These are phyloP conservation scores for Rubia peregrina DNA, from an alignment of 305 asterid species.

Conservation along the genomic window DNA sequence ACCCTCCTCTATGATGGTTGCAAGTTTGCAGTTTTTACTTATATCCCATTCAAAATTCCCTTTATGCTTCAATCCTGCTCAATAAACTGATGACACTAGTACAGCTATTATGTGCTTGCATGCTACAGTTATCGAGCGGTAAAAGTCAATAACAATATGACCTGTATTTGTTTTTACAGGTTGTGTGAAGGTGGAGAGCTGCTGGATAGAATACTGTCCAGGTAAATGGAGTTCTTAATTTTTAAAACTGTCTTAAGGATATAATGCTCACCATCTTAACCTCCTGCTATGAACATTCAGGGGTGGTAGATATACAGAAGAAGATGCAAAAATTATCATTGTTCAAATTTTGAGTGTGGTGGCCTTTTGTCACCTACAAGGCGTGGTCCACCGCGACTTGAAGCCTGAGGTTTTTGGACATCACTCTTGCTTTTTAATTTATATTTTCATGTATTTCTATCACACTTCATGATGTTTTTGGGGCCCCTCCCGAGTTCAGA, in stretches of 20 bases:
- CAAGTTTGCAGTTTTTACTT: neutral
- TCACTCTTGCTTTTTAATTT: constrained; percentile 6
- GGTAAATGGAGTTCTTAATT: constrained; percentile 36
- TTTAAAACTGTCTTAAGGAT: neutral
- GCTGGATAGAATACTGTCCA: constrained; percentile 71
- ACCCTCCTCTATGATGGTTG: neutral
- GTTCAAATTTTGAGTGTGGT: constrained; percentile 83
- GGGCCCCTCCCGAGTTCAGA: neutral
- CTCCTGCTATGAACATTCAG: constrained; percentile 36
- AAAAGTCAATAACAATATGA: constrained; percentile 4
- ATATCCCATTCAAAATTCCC: neutral
- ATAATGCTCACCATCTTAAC: neutral
- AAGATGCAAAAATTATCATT: constrained; percentile 75
- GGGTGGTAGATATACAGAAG: constrained; percentile 90
- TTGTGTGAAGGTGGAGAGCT: constrained; percentile 99
- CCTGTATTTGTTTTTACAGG: constrained; percentile 33
- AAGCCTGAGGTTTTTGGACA: constrained; percentile 71
- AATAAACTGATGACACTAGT: neutral
- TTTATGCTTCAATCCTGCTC: neutral
- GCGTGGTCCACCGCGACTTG: constrained; percentile 95
- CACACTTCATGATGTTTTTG: constrained; percentile 5
- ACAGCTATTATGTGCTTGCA: neutral
- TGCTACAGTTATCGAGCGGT: neutral
- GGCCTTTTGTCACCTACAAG: constrained; percentile 93
- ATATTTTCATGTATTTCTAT: neutral